Percentiles rank a stretch among this genome's conserved stretches.
Conservation (phyloP, 2,329 filamentous ascomycete genomes). For the Aspergillus oerlinghausenensis region DNA sequence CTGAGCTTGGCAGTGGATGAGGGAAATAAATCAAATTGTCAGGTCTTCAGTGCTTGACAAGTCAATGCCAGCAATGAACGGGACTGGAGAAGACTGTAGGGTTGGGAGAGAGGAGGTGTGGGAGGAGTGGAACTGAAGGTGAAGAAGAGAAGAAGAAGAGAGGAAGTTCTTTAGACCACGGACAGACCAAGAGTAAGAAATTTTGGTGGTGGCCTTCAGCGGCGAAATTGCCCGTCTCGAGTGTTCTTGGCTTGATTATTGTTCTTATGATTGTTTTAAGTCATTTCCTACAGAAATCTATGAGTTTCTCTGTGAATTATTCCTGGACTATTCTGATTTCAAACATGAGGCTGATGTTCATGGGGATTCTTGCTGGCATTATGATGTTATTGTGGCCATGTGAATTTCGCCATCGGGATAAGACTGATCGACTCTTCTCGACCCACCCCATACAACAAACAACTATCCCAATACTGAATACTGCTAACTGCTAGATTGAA, state of each 20-base stretch:
- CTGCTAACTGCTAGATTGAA: neutral
- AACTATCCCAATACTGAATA: neutral
- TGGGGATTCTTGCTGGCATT: neutral
- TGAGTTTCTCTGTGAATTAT: neutral
- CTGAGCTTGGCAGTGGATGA: conserved; percentile 13
- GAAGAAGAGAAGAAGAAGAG: conserved; percentile 18
- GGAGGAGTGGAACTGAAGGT: conserved; percentile 18
- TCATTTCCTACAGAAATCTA: neutral
- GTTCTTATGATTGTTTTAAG: neutral
- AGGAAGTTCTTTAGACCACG: conserved; percentile 3
- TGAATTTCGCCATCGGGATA: neutral
- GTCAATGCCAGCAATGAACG: conserved; percentile 46
- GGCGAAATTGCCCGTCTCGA: conserved; percentile 1
- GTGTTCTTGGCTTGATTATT: neutral
- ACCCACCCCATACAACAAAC: neutral
- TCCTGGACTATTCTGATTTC: neutral
- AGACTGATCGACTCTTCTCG: neutral
- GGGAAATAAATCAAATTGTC: conserved; percentile 20
- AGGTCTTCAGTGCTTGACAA: conserved; percentile 45
- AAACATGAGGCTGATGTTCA: neutral
- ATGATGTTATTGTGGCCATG: neutral
- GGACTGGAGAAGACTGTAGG: conserved; percentile 26
- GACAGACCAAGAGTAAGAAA: neutral
- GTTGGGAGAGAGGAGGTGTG: conserved; percentile 18
- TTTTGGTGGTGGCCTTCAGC: neutral